Percentiles rank a stretch among this genome's conserved stretches.
phyloP scores from a whole-genome alignment of 306 rosid genomes.

The Pyrus bretschneideri region DNA sequence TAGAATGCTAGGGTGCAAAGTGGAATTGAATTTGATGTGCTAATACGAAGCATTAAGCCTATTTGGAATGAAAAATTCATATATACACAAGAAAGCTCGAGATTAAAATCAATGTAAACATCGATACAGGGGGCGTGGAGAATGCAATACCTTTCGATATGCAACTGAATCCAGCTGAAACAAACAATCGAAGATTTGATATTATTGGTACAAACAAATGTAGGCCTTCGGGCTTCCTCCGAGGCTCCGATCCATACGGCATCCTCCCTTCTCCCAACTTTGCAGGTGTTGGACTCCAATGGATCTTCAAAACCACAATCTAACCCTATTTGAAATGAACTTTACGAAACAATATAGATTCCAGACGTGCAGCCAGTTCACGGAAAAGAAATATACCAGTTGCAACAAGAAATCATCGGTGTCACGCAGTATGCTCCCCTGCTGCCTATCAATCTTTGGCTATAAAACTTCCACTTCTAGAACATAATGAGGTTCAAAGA shows the following conservation, averaged over 20 bases:
- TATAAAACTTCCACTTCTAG: constrained; percentile 13
- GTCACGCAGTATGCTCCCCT: background rate
- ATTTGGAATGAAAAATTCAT: no score
- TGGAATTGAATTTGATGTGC: no score
- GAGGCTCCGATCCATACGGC: background rate
- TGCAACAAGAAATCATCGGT: background rate
- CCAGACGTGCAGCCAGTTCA: background rate
- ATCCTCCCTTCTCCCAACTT: background rate
- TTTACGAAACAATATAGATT: background rate
- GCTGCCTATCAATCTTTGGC: background rate
- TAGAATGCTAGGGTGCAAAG: no score
- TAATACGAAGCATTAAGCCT: no score
- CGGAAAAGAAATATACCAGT: background rate
- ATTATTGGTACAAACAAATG: background rate
- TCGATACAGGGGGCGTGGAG: background rate
- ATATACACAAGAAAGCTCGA: no score
- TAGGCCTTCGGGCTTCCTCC: background rate
- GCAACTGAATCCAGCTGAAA: background rate
- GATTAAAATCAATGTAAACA: background rate
- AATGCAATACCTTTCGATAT: background rate
- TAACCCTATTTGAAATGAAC: background rate
- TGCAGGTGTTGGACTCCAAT: background rate
- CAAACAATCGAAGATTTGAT: background rate
- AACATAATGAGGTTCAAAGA: constrained; percentile 88
- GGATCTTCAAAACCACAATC: background rate